Conservation (phyloP, 805 yeast species). For the Monosporozyma unispora region DNA sequence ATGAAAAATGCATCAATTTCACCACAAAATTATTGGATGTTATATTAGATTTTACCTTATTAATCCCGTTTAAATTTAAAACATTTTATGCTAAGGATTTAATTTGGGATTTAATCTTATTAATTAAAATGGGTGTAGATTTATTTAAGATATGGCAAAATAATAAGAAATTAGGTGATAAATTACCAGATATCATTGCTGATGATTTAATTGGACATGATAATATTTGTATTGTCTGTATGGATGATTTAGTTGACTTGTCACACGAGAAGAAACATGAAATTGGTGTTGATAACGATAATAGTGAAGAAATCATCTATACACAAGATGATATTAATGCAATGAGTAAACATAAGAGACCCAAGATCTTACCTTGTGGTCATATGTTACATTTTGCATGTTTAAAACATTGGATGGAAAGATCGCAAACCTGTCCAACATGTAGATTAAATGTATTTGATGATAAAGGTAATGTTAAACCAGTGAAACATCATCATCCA, state of each 20-base stretch:
- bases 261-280: constrained; percentile 1
- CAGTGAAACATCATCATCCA: not conserved
- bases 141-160: constrained; percentile 36
- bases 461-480: constrained; percentile 8
- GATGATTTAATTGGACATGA: constrained; percentile 61
- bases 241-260: constrained; percentile 68
- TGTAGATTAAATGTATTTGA: constrained; percentile 66
- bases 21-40: constrained; percentile 41
- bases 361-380: constrained; percentile 74
- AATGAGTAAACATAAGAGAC: constrained; percentile 29
- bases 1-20: constrained; percentile 49
- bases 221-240: constrained; percentile 73
- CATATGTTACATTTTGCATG: constrained; percentile 88
- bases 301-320: not conserved
- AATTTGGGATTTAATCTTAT: constrained; percentile 28
- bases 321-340: constrained; percentile 9
- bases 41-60: constrained; percentile 37
- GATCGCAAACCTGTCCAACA: constrained; percentile 89
- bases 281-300: not conserved
- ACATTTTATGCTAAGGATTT: constrained; percentile 43
- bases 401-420: constrained; percentile 83
- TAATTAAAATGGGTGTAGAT: constrained; percentile 31
- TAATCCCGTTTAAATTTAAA: constrained; percentile 39
- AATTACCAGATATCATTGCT: constrained; percentile 52
- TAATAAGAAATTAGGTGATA: constrained; percentile 53